Evolutionary conservation across 805 yeast genomes (phyloP), one percentile per base, ranked within the genome.

Genomic region (Suhomyces sp.): DNA sequence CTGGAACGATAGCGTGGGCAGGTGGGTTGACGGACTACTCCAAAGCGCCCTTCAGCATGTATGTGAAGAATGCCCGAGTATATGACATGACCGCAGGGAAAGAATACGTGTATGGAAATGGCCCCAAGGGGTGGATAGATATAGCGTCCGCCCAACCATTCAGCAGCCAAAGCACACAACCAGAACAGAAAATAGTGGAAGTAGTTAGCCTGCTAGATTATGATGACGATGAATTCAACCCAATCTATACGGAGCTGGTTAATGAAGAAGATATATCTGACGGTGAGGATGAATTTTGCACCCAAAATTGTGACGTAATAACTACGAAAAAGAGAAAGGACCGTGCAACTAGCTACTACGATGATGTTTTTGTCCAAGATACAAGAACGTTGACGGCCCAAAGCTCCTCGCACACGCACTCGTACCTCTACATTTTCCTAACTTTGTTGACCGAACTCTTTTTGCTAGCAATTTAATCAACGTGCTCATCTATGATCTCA

Each of bases 1-100:
- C 54, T 4, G 79, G 78, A 6, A 74, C 79, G 3, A 64, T 73
- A 15, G 49, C 55, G 39, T 74, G 78, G 79, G 71, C 76, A 2
- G 78, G 78, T 0, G 79, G 77, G 0, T 24, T 45, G 15, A 66
- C 77, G 9, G 63, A 67, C 50, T 74, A 66, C 53, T 27, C 27
- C 2, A 53, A 63, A 17, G 53, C 62, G 21, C 79, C 79, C 1
- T 71, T 65, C 44, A 43, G 55, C 8, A 73, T 72, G 77, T 47
- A 51, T 37, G 64, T 69, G 13, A 55, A 53, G 25, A 57, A 59
- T 40, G 48, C 62, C 9, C 45, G 40, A 13, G 61, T 62, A 10
- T 55, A 48, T 21, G 73, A 73, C 54, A 71, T 66, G 54, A 60
- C 68, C 10, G 56, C 56, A 1, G 76, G 75, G 0, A 51, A 37